Evolutionary conservation across 345 rosid species (phyloP).

Genomic region (Triadica sebifera): DNA sequence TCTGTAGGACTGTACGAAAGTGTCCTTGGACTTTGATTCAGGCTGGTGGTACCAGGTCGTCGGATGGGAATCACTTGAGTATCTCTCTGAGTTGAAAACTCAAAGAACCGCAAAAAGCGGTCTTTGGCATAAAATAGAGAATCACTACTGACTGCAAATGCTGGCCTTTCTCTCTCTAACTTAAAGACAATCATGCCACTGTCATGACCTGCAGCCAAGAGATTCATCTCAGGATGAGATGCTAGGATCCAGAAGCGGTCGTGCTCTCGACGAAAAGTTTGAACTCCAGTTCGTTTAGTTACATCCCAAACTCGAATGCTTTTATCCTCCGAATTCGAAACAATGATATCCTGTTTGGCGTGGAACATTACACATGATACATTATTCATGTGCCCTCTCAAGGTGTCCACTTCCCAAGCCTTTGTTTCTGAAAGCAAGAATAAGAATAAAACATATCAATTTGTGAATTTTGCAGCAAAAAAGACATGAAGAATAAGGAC

Average conservation of each 20-base stretch:
- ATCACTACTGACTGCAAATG: slow-evolving; percentile 81
- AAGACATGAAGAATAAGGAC: not conserved
- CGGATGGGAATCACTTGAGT: slow-evolving; percentile 79
- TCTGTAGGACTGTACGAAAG: slow-evolving; percentile 92
- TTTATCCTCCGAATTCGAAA: slow-evolving; percentile 95
- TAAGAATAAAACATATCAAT: not conserved
- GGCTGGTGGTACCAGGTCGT: too few relatives aligned
- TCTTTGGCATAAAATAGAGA: slow-evolving; percentile 73
- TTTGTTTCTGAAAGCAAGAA: slow-evolving; percentile 67
- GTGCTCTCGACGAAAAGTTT: slow-evolving; percentile 94
- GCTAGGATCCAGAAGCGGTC: slow-evolving; percentile 95
- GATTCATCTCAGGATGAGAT: slow-evolving; percentile 92
- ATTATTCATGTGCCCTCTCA: slow-evolving; percentile 93
- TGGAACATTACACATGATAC: slow-evolving; percentile 98
- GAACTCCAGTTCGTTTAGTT: slow-evolving; percentile 84
- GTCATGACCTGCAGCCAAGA: slow-evolving; percentile 97
- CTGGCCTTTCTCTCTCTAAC: slow-evolving; percentile 93
- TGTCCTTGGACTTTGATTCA: slow-evolving; percentile 88
- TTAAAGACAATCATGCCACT: slow-evolving; percentile 96
- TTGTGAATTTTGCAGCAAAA: slow-evolving; percentile 1
- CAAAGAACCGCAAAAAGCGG: slow-evolving; percentile 72
- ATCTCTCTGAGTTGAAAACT: slow-evolving; percentile 71
- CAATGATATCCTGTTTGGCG: slow-evolving; percentile 90
- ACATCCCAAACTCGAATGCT: slow-evolving; percentile 97
- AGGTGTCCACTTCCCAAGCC: slow-evolving; percentile 99